phyloP scores from a whole-genome alignment of 305 asterid species.

The Stenogyne calaminthoides region DNA sequence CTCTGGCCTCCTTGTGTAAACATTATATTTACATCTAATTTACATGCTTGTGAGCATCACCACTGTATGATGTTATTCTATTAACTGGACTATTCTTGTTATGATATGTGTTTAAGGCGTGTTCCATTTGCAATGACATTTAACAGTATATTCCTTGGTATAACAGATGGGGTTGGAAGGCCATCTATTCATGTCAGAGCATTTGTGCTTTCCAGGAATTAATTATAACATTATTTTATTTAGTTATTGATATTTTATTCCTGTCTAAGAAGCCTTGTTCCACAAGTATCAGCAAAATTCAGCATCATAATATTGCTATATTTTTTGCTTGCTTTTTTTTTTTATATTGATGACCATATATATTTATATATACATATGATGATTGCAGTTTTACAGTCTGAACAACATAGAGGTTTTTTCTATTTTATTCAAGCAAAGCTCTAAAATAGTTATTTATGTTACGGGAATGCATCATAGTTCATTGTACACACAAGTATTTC shows the following conservation, averaged over 20 bases:
- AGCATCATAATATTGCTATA: conserved; percentile 11
- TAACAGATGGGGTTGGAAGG: conserved; percentile 20
- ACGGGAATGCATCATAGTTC: conserved; percentile 29
- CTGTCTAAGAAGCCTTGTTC: conserved; percentile 20
- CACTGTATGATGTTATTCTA: background rate
- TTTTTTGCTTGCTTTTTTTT: conserved; percentile 16
- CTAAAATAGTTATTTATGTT: conserved; percentile 26
- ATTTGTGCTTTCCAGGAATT: conserved; percentile 20
- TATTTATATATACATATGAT: background rate
- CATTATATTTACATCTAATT: conserved; percentile 15
- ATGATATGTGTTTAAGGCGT: conserved; percentile 12
- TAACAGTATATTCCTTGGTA: background rate
- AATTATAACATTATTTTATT: conserved; percentile 4
- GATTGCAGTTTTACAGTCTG: conserved; percentile 4
- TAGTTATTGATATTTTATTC: conserved; percentile 2
- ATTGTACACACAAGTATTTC: conserved; percentile 24
- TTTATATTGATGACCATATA: conserved; percentile 15
- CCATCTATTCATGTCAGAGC: conserved; percentile 3
- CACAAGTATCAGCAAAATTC: background rate
- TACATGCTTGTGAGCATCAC: conserved; percentile 13
- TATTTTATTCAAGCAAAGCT: conserved; percentile 26
- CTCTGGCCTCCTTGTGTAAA: background rate
- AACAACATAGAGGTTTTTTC: conserved; percentile 18
- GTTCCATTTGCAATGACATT: conserved; percentile 14
- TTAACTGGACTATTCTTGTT: conserved; percentile 12